Conservation (phyloP, 345 rosid species). For the Eucalyptus tenuipes region DNA sequence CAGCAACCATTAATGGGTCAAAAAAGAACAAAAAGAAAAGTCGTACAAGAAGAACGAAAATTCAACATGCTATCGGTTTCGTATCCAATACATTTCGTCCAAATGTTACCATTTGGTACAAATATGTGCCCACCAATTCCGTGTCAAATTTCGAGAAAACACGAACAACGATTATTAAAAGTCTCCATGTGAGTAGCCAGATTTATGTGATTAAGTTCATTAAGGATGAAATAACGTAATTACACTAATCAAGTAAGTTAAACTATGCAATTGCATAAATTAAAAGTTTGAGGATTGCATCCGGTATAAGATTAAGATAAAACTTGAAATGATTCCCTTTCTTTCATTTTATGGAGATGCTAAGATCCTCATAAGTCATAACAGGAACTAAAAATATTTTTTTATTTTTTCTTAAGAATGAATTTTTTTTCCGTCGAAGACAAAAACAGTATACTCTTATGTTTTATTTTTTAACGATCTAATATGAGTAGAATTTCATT, state of each 20-base stretch:
- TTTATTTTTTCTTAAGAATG: neutral
- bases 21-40: too few species aligned
- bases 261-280: neutral
- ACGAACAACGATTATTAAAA: neutral
- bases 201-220: neutral
- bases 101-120: neutral
- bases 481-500: neutral
- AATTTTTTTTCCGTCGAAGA: neutral
- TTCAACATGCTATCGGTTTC: neutral
- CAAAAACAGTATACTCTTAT: neutral
- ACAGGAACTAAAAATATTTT: neutral
- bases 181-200: neutral
- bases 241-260: neutral
- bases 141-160: neutral
- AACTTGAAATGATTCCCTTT: neutral
- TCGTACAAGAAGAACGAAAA: neutral
- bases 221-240: neutral
- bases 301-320: neutral
- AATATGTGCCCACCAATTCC: neutral
- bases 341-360: neutral
- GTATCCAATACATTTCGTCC: neutral
- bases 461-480: neutral
- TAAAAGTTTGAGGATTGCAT: neutral
- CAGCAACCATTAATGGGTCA: conserved; percentile 41
- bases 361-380: neutral